Evolutionary conservation across 495 filamentous ascomycete genomes (phyloP), one percentile per base, ranked within the genome.

Genomic region (Hypoxylon fragiforme): DNA sequence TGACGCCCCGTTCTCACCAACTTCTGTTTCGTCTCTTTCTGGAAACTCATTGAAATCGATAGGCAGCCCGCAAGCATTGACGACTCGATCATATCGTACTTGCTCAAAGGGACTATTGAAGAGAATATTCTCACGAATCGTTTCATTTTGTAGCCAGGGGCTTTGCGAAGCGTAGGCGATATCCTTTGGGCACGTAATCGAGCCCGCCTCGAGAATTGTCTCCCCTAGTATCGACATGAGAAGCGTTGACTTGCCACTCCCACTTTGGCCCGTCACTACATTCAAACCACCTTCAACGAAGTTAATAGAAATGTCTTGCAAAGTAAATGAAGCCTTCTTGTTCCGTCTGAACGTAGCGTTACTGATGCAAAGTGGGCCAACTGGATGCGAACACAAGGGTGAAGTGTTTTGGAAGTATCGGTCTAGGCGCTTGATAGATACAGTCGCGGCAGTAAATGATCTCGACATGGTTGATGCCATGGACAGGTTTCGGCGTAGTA

Each of bases 1-100:
- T 24, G 85, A 84, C 3, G 85, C 80, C 0, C 86, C 86, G 41
- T 84, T 73, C 53, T 90, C 86, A 8, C 86, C 85, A 34, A 85
- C 81, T 50, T 85, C 81, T 28, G 88, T 84, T 20, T 77, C 76
- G 13, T 80, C 72, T 22, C 72, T 64, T n/a, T 68, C 67, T 3
- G 65, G 55, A 18, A 75, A 67, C 55, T 73, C 68, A 12, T 65
- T 73, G 1, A 90, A 72, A 70, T 90, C 86, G 1, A 78, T 71
- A 12, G 76, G 72, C 14, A 90, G 60, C 7, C 81, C 83, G 60
- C 86, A 89, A 4, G 83, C 85, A 35, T 86, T 77, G 1, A 90
- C 57, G 0, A 86, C 82, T 42, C 75, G 68, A 47, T 83, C 68
- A 60, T 82, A 83, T 28, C 81, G 69, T 15, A 64, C 49, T 39